These are phyloP conservation scores for Chimonanthus salicifolius DNA, from an alignment of 164 flowering plant species.

Conservation along the genomic window DNA sequence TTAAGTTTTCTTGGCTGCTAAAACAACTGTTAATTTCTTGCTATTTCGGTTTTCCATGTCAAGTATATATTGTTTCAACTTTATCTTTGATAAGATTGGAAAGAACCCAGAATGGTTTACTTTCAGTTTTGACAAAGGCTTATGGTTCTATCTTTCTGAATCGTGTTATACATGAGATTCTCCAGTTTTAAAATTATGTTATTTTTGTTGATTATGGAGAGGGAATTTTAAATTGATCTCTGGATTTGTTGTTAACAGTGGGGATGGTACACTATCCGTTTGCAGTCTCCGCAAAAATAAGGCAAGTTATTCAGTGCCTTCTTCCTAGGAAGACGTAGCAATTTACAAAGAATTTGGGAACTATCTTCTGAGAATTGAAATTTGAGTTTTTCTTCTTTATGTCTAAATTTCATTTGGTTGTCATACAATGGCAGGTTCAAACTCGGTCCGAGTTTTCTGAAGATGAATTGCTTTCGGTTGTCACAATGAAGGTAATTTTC, in stretches of 20 bases:
- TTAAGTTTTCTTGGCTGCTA: background rate
- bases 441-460: slow-evolving; percentile 85
- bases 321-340: background rate
- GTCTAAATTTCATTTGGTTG: background rate
- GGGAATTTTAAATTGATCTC: background rate
- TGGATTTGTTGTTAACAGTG: slow-evolving; percentile 41
- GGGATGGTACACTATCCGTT: slow-evolving; percentile 93
- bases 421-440: slow-evolving; percentile 46
- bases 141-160: too few species aligned
- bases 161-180: too few species aligned
- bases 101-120: background rate
- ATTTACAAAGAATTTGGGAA: background rate
- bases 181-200: too few species aligned
- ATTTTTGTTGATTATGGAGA: background rate
- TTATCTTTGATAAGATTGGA: background rate
- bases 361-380: background rate
- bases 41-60: background rate
- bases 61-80: background rate
- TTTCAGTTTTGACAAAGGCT: too few species aligned
- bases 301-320: slow-evolving; percentile 27
- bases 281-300: slow-evolving; percentile 80
- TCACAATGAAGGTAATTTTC: slow-evolving; percentile 77
- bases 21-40: too few species aligned
- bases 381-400: background rate
- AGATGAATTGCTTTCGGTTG: slow-evolving; percentile 82